Evolutionary conservation across 1,284 basidiomycete genomes (phyloP), one percentile per base, ranked within the genome.

Genomic region (Cutaneotrichosporon sp.): DNA sequence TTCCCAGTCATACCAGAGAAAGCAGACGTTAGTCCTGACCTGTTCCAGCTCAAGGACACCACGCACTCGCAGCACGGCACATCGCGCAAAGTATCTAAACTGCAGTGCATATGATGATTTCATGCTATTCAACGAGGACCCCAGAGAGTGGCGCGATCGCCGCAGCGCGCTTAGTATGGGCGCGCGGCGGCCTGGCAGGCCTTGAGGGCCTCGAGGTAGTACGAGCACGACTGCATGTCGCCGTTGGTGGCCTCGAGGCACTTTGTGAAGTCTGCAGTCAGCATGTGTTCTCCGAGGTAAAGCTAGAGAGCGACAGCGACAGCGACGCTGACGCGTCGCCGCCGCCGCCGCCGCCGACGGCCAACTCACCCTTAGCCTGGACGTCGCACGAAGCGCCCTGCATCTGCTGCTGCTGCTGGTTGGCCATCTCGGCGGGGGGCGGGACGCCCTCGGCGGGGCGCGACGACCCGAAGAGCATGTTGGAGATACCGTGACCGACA

Each of bases 401-500:
- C 21, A 48, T 46, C 50, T 54, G 54, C 18, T 39, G 42, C 38
- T 57, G 54, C 56, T 63, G 61, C 53, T 66, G 61, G 53, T 70
- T 65, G 39, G 70, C 63, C 44, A 73, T 69, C 55, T 75, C 67
- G 34, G 71, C 68, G 13, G 65, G 69, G 1, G 69, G 63, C 8
- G 77, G 73, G 20, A 73, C 71, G 21, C 64, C 58, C 10, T 64
- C 62, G 46, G 65, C 61, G 37, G 59, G 49, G 43, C 69, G 58
- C 22, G 69, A 63, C 43, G 76, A 76, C 18, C 80, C 80, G 55
- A 80, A 81, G 43, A 81, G 73, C 76, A 80, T 80, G 72, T 73
- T 78, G 51, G 69, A 74, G 56, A 81, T 74, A 41, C 79, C 80
- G 69, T 81, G 80, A 33, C 80, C 80, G 42, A 81, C 70, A 46